Evolutionary conservation across 2,329 filamentous ascomycete species (phyloP).

Genomic region (Fusarium ambrosium): DNA sequence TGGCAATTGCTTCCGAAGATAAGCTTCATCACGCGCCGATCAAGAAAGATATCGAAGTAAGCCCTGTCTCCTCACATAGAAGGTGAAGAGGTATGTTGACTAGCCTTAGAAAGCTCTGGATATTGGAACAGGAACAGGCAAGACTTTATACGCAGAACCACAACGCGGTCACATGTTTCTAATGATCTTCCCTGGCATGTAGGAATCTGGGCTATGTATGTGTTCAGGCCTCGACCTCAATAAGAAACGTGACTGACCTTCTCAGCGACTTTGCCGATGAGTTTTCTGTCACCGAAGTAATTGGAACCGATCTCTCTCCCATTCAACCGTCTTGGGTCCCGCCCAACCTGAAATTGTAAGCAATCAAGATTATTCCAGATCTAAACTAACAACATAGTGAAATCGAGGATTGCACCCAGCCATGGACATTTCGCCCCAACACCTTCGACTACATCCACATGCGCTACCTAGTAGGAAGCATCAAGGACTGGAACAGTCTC

Average conservation of each 20-base stretch:
- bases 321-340: slow-evolving; percentile 67
- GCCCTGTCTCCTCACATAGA: too few relatives aligned
- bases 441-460: slow-evolving; percentile 73
- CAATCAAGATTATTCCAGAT: not conserved
- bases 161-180: not conserved
- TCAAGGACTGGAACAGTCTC: slow-evolving; percentile 67
- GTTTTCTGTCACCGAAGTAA: slow-evolving; percentile 59
- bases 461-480: slow-evolving; percentile 66
- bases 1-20: not conserved
- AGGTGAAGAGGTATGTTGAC: not conserved
- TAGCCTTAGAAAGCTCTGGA: slow-evolving; percentile 1
- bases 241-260: not conserved
- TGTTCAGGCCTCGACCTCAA: not conserved
- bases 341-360: slow-evolving; percentile 57
- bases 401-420: slow-evolving; percentile 48
- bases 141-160: too few relatives aligned
- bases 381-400: not conserved
- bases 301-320: slow-evolving; percentile 68
- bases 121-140: slow-evolving; percentile 18
- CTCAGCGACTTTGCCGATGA: slow-evolving; percentile 63
- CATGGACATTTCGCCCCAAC: slow-evolving; percentile 44
- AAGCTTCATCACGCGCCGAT: slow-evolving; percentile 10
- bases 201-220: slow-evolving; percentile 60
- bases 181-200: not conserved
- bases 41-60: slow-evolving; percentile 8